Evolutionary conservation across 805 yeast genomes (phyloP).

Genomic region (Hanseniaspora pseudoguilliermondii): DNA sequence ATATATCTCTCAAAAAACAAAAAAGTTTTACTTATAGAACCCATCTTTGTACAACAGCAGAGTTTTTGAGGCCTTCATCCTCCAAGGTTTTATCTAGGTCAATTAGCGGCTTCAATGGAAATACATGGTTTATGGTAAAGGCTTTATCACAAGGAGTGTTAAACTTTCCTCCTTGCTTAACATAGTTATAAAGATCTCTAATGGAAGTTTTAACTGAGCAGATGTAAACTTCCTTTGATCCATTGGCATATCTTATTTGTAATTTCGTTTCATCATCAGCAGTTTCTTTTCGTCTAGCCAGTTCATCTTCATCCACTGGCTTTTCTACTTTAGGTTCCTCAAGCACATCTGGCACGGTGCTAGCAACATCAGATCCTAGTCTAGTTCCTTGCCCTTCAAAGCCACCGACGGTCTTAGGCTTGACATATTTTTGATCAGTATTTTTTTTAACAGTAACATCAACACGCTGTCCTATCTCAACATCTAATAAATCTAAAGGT

Average conservation of each 20-base stretch:
- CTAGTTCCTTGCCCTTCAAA: slow-evolving; percentile 72
- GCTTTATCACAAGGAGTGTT: slow-evolving; percentile 35
- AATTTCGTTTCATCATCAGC: slow-evolving; percentile 54
- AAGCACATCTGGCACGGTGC: slow-evolving; percentile 31
- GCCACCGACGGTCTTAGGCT: slow-evolving; percentile 60
- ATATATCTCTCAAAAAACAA: not conserved
- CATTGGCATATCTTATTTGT: slow-evolving; percentile 76
- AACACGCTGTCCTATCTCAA: slow-evolving; percentile 81
- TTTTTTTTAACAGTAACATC: slow-evolving; percentile 77
- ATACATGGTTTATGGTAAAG: slow-evolving; percentile 62
- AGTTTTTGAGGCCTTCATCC: slow-evolving; percentile 64
- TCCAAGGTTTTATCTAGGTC: slow-evolving; percentile 45
- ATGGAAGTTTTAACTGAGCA: slow-evolving; percentile 58
- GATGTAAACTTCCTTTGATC: slow-evolving; percentile 51
- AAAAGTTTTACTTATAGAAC: slow-evolving; percentile 16
- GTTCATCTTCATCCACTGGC: slow-evolving; percentile 17
- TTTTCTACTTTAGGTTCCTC: not conserved
- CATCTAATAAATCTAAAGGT: slow-evolving; percentile 70
- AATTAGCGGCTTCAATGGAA: slow-evolving; percentile 65
- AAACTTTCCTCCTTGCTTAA: slow-evolving; percentile 25
- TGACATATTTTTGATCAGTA: slow-evolving; percentile 63
- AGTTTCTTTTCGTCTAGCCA: slow-evolving; percentile 19
- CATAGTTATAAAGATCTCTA: slow-evolving; percentile 54
- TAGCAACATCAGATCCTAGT: slow-evolving; percentile 81
- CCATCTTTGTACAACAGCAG: slow-evolving; percentile 91